A percentile compares a stretch with the other conserved stretches of the same genome.
These are phyloP conservation scores for Przewalskia tangutica DNA, from an alignment of 257 asterid genomes.

Conservation along the genomic window DNA sequence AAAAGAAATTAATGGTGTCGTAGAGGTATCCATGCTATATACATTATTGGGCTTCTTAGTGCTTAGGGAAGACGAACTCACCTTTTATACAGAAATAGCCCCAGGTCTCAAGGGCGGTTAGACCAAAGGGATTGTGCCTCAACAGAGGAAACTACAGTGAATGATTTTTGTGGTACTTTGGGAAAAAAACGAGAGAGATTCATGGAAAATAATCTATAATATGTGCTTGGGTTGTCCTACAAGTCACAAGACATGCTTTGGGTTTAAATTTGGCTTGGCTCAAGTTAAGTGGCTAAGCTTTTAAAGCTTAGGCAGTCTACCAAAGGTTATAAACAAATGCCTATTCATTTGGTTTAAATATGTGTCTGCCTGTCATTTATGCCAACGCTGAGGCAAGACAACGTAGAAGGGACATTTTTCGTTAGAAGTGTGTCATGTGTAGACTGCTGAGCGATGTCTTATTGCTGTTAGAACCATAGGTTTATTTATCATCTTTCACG, in stretches of 20 bases:
- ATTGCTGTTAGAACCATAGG: background rate
- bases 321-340: background rate
- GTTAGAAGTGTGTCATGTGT: background rate
- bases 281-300: background rate
- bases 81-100: background rate
- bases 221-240: background rate
- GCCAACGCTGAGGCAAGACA: background rate
- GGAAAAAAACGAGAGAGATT: background rate
- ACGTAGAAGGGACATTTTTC: background rate
- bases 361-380: background rate
- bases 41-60: background rate
- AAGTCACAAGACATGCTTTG: background rate
- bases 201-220: background rate
- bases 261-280: background rate
- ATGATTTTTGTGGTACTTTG: background rate
- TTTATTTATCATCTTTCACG: background rate
- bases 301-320: background rate
- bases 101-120: background rate
- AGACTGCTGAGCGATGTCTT: background rate
- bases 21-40: background rate
- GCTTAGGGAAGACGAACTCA: background rate
- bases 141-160: background rate
- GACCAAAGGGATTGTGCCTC: background rate
- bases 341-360: background rate
- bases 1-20: background rate